phyloP scores from a whole-genome alignment of 345 rosid genomes.

The Bruguiera sexangula region DNA sequence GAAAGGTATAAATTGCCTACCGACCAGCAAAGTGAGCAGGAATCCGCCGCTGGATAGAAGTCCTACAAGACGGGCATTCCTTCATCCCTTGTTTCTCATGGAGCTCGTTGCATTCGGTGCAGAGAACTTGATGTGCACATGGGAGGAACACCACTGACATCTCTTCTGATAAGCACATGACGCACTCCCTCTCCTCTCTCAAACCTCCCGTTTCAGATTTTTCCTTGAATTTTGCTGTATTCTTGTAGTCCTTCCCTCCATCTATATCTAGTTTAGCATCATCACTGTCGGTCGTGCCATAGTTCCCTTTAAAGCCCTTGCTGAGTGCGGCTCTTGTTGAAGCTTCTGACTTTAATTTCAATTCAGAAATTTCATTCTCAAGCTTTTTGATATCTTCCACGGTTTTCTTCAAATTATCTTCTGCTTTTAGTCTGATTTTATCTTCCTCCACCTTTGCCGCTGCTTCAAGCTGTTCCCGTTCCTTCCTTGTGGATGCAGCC shows the following conservation, averaged over 20 bases:
- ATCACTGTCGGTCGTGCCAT: constrained; percentile 6
- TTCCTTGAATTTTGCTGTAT: neutral
- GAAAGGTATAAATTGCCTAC: neutral
- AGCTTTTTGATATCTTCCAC: constrained; percentile 35
- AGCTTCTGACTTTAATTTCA: constrained; percentile 36
- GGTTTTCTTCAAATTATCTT: constrained; percentile 25
- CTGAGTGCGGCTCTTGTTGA: constrained; percentile 47
- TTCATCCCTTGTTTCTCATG: constrained; percentile 48
- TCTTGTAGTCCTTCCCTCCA: neutral
- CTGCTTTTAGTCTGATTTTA: constrained; percentile 38
- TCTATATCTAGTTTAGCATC: neutral
- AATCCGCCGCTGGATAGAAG: constrained; percentile 39
- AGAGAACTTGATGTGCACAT: constrained; percentile 63
- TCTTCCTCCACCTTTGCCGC: constrained; percentile 38
- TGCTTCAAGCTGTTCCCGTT: constrained; percentile 41
- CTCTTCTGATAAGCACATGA: constrained; percentile 64
- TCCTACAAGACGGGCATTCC: constrained; percentile 62
- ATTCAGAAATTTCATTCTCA: constrained; percentile 29
- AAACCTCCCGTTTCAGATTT: constrained; percentile 6
- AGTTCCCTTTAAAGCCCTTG: constrained; percentile 29
- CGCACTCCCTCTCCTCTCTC: constrained; percentile 30
- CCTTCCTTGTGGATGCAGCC: constrained; percentile 28
- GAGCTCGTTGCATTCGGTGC: constrained; percentile 44
- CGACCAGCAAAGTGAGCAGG: constrained; percentile 27
- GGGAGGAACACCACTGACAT: constrained; percentile 53